These are phyloP conservation scores for Jaminaea rosea DNA, from an alignment of 1,284 basidiomycete species.

Conservation along the genomic window DNA sequence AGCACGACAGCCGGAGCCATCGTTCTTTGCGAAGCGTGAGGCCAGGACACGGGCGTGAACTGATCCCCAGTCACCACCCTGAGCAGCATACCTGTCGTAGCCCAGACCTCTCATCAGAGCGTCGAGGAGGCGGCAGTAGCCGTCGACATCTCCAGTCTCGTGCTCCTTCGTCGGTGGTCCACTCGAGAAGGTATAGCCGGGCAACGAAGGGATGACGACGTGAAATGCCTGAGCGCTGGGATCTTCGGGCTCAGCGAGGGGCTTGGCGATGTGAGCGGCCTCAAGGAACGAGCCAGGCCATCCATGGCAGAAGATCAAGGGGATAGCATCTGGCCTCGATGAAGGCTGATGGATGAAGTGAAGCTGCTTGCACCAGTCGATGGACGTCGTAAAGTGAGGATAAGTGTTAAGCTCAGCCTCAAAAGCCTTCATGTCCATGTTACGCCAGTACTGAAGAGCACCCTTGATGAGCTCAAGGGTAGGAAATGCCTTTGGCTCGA, in stretches of 20 bases:
- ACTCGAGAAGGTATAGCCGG: constrained; percentile 27
- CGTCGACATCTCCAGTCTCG: constrained; percentile 18
- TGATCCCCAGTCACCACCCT: constrained; percentile 35
- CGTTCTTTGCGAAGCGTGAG: constrained; percentile 6
- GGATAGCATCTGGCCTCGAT: constrained; percentile 17
- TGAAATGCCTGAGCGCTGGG: constrained; percentile 12
- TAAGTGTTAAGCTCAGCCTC: constrained; percentile 4
- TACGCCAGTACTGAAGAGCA: constrained; percentile 7
- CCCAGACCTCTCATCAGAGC: constrained; percentile 29
- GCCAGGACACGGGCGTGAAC: background rate
- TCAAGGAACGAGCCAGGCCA: constrained; percentile 22
- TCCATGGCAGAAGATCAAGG: constrained; percentile 27
- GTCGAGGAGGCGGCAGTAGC: constrained; percentile 17
- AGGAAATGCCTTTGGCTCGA: background rate
- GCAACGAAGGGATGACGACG: constrained; percentile 34
- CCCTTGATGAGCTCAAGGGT: background rate
- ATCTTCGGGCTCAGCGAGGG: constrained; percentile 7
- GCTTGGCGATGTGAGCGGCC: background rate
- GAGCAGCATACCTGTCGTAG: constrained; percentile 23
- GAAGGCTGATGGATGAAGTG: constrained; percentile 28
- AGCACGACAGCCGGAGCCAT: constrained; percentile 26
- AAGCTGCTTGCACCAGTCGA: constrained; percentile 22
- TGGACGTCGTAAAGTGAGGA: constrained; percentile 21
- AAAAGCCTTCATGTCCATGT: constrained; percentile 14
- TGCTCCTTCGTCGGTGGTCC: constrained; percentile 19